A percentile compares a stretch with the other conserved stretches of the same genome.
phyloP scores from a whole-genome alignment of 192 early-diverging fungal species.

The Coemansia sp. region DNA sequence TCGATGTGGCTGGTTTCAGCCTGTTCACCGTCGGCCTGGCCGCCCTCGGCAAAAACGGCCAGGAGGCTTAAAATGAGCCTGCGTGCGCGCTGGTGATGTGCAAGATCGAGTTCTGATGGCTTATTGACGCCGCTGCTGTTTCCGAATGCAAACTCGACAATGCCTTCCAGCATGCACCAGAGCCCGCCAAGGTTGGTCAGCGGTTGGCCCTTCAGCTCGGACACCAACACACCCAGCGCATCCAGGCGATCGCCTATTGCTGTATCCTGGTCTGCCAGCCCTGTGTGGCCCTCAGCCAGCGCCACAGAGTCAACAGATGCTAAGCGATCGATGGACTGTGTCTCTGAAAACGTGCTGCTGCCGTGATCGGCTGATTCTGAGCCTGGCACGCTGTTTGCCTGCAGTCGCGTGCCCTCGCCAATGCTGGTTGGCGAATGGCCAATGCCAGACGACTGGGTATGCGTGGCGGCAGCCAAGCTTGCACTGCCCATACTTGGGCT shows the following conservation, averaged over 20 bases:
- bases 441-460: not conserved
- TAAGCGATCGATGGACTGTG: not conserved
- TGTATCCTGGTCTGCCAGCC: conserved; percentile 12
- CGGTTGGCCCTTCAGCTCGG: conserved; percentile 12
- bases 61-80: conserved; percentile 26
- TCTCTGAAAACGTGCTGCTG: not conserved
- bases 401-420: conserved; percentile 3
- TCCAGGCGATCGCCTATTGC: conserved; percentile 27
- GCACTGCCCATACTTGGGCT: conserved; percentile 1
- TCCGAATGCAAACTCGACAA: conserved; percentile 30
- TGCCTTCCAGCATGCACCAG: conserved; percentile 31
- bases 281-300: conserved; percentile 16
- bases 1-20: conserved; percentile 11
- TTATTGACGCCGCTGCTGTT: not conserved
- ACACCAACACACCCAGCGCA: conserved; percentile 20
- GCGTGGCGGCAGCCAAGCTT: conserved; percentile 2
- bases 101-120: not conserved
- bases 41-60: conserved; percentile 19
- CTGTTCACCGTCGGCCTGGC: conserved; percentile 2
- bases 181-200: conserved; percentile 29
- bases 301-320: conserved; percentile 26
- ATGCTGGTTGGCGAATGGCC: conserved; percentile 9
- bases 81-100: conserved; percentile 11
- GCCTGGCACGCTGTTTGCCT: not conserved
- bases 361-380: not conserved